A percentile compares a stretch with the other conserved stretches of the same genome.
phyloP scores from a whole-genome alignment of 176 grass and related monocot species.

The Triticum timopheevii region DNA sequence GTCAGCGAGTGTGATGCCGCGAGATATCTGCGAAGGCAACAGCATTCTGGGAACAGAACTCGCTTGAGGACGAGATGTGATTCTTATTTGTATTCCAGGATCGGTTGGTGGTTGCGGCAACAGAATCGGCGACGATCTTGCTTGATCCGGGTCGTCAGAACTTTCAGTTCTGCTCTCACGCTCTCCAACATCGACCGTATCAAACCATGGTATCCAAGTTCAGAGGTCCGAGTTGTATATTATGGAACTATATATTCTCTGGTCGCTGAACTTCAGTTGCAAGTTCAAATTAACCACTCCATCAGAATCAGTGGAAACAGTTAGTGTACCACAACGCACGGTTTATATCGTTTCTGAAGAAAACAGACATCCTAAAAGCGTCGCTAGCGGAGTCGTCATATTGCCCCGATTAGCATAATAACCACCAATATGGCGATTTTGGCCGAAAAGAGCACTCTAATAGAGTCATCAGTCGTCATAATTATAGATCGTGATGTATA shows the following conservation, averaged over 20 bases:
- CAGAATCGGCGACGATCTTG: conserved; percentile 28
- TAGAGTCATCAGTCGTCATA: too few relatives aligned
- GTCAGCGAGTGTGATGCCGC: neutral
- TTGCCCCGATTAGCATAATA: too few relatives aligned
- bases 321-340: too few relatives aligned
- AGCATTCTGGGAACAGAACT: neutral
- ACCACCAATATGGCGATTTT: too few relatives aligned
- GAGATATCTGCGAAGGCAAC: conserved; percentile 21
- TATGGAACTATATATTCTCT: neutral
- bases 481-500: too few relatives aligned
- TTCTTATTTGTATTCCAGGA: neutral
- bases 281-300: neutral
- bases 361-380: too few relatives aligned
- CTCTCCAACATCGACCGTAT: neutral
- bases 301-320: neutral
- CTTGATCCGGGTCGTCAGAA: neutral
- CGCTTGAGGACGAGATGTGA: neutral
- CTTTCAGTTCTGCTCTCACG: neutral
- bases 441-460: too few relatives aligned
- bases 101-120: neutral
- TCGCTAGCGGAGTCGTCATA: too few relatives aligned
- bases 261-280: neutral
- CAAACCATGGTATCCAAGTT: neutral
- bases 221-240: neutral
- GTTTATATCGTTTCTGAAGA: too few relatives aligned